These are phyloP conservation scores for Pichia sp. DNA, from an alignment of 1,139 yeast genomes.

Conservation along the genomic window DNA sequence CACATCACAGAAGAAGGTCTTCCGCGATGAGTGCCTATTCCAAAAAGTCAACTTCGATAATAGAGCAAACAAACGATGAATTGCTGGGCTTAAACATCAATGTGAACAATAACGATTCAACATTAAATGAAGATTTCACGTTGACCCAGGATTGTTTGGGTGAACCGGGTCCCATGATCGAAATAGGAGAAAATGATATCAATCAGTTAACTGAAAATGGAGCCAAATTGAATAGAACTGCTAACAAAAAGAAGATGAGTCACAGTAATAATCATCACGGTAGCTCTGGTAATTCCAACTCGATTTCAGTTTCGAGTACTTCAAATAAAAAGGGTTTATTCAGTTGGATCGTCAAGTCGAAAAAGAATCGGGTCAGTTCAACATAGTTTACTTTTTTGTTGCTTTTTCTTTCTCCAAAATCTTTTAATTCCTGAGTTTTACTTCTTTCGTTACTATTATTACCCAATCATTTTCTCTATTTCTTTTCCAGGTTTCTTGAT, in stretches of 20 bases:
- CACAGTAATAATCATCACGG: not conserved
- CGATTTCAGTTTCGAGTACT: not conserved
- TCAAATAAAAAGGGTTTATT: constrained; percentile 14
- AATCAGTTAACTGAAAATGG: constrained; percentile 2
- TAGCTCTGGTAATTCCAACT: not conserved
- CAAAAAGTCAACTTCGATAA: constrained; percentile 16
- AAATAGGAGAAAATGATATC: constrained; percentile 13
- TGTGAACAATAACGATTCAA: constrained; percentile 17
- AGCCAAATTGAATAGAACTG: not conserved
- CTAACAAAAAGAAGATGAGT: not conserved
- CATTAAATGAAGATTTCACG: constrained; percentile 27
- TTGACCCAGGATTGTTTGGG: constrained; percentile 27
- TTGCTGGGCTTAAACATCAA: constrained; percentile 21
- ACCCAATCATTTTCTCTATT: not conserved
- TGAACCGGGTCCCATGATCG: constrained; percentile 33
- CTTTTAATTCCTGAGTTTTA: not conserved
- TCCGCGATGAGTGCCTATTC: constrained; percentile 21
- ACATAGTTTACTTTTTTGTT: not conserved
- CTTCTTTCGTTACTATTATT: not conserved
- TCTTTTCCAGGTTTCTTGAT: not conserved
- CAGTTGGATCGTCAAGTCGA: constrained; percentile 18
- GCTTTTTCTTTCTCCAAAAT: not conserved
- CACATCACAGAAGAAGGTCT: constrained; percentile 25
- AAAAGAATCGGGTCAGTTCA: constrained; percentile 10
- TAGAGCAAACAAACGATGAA: constrained; percentile 28